phyloP scores from a whole-genome alignment of 148 eudicot species.

The Fagopyrum esculentum region DNA sequence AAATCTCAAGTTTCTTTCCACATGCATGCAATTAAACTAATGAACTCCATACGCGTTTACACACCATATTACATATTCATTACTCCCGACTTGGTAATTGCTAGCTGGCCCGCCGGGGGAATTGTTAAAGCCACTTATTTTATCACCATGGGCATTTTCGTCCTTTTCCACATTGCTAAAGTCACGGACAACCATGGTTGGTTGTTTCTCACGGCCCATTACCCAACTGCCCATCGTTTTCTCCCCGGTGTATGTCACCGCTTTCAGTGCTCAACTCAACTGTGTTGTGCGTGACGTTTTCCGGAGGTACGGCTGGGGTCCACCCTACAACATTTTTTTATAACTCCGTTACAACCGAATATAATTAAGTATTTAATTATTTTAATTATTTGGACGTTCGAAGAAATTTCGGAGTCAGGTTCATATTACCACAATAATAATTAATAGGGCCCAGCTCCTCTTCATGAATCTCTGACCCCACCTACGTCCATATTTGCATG shows the following conservation, averaged over 20 bases:
- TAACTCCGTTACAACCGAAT: neutral
- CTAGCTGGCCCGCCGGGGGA: neutral
- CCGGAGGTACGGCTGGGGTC: neutral
- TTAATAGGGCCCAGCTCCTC: neutral
- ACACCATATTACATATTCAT: too few species aligned
- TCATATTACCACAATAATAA: neutral
- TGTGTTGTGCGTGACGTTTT: neutral
- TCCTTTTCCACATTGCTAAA: neutral
- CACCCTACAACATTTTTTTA: neutral
- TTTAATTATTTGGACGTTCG: neutral
- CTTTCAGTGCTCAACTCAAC: neutral
- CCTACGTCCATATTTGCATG: neutral
- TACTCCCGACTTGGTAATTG: neutral
- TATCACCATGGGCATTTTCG: neutral
- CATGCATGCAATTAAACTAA: slow-evolving; percentile 6
- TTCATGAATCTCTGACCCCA: neutral
- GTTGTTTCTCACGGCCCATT: too few species aligned
- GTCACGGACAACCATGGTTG: neutral
- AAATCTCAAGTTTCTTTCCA: neutral
- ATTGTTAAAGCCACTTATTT: neutral
- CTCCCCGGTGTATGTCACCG: neutral
- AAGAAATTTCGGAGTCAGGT: neutral
- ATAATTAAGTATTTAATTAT: neutral
- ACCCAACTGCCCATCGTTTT: neutral
- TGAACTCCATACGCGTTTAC: neutral